These are phyloP conservation scores for Pseudoturritis turrita DNA, from an alignment of 345 rosid genomes.

Conservation along the genomic window DNA sequence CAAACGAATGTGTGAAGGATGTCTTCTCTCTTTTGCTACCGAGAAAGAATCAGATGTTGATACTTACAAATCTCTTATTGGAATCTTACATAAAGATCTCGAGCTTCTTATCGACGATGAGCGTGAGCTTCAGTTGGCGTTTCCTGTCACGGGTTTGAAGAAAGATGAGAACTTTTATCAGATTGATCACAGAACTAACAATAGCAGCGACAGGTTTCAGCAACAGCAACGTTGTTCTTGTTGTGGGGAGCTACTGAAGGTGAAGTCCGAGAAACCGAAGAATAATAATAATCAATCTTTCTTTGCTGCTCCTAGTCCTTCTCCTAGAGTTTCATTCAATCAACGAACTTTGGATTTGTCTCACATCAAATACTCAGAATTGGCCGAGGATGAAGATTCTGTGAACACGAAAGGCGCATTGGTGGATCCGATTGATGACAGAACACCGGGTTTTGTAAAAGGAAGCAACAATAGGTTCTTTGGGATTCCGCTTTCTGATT, in stretches of 20 bases:
- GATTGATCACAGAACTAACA: conserved; percentile 13
- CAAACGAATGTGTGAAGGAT: conserved; percentile 79
- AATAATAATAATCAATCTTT: conserved; percentile 25
- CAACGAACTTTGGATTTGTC: conserved; percentile 23
- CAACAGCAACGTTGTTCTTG: conserved; percentile 47
- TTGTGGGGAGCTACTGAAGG: conserved; percentile 63
- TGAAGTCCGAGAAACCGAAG: conserved; percentile 34
- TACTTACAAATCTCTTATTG: conserved; percentile 75
- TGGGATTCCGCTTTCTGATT: conserved; percentile 73
- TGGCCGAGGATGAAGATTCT: conserved; percentile 23
- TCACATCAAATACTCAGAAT: conserved; percentile 12
- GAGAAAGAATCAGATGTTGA: conserved; percentile 77
- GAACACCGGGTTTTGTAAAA: conserved; percentile 47
- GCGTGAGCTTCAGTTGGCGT: conserved; percentile 41
- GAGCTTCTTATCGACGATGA: conserved; percentile 70
- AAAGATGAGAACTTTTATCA: conserved; percentile 31
- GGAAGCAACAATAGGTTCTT: conserved; percentile 64
- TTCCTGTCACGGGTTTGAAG: conserved; percentile 35
- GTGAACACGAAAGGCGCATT: conserved; percentile 8
- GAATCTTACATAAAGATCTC: conserved; percentile 75
- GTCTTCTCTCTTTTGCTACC: conserved; percentile 92
- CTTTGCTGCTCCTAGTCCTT: conserved; percentile 57
- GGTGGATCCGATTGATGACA: conserved; percentile 38
- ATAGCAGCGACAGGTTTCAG: conserved; percentile 10
- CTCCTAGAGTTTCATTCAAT: conserved; percentile 64